These are phyloP conservation scores for Hortiboletus flavorubellus DNA, from an alignment of 768 basidiomycete species.

Conservation along the genomic window DNA sequence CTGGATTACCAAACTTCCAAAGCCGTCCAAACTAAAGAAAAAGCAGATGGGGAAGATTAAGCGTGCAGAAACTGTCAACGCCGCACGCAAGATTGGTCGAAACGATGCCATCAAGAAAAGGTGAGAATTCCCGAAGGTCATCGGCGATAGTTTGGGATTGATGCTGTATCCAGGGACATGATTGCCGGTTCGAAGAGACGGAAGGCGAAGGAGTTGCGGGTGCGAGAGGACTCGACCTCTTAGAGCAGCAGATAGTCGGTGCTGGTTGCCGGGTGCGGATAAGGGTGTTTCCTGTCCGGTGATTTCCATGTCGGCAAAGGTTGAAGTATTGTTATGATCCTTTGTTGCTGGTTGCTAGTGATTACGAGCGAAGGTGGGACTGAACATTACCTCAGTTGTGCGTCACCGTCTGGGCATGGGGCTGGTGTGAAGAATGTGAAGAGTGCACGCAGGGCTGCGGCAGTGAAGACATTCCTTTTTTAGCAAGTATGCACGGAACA, in stretches of 20 bases:
- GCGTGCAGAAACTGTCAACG: constrained; percentile 71
- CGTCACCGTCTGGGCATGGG: not conserved
- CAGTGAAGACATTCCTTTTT: constrained; percentile 8
- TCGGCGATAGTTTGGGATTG: not conserved
- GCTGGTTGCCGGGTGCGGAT: not conserved
- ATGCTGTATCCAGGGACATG: constrained; percentile 58
- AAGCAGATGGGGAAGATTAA: constrained; percentile 82
- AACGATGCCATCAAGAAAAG: constrained; percentile 71
- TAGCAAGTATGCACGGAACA: not conserved
- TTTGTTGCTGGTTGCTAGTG: constrained; percentile 9
- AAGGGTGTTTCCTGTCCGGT: not conserved
- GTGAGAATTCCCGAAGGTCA: constrained; percentile 34
- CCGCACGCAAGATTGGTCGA: constrained; percentile 64
- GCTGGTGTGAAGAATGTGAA: constrained; percentile 9
- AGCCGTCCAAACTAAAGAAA: constrained; percentile 87
- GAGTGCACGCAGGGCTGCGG: not conserved
- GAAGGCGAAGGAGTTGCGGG: constrained; percentile 37
- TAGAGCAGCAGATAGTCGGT: not conserved
- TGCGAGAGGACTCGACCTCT: not conserved
- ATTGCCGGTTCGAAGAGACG: constrained; percentile 69
- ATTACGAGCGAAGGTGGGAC: not conserved
- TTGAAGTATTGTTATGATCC: constrained; percentile 1
- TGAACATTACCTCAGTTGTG: constrained; percentile 8
- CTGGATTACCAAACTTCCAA: constrained; percentile 94
- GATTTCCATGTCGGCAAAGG: constrained; percentile 10